Percentiles rank a stretch among this genome's conserved stretches.
Conservation (phyloP, 1,139 yeast species). For the Yamadazyma siamensis region DNA sequence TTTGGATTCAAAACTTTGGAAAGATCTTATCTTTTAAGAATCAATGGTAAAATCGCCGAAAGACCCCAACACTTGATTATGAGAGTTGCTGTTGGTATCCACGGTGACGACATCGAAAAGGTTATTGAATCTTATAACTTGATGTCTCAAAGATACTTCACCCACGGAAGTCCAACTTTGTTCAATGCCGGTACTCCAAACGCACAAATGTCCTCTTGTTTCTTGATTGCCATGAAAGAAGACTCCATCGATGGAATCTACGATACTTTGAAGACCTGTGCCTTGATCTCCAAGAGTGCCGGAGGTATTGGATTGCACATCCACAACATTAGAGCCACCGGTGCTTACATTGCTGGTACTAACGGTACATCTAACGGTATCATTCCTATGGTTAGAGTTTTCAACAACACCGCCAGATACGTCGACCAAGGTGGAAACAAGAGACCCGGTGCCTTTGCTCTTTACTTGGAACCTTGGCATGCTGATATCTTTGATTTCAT, state of each 20-base stretch:
- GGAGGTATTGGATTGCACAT: constrained; percentile 89
- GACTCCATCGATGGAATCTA: constrained; percentile 90
- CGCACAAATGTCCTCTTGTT: constrained; percentile 87
- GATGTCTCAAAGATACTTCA: constrained; percentile 82
- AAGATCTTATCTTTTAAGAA: constrained; percentile 73
- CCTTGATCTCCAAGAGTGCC: constrained; percentile 83
- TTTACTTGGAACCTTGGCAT: constrained; percentile 91
- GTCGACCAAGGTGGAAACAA: constrained; percentile 95
- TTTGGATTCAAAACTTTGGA: constrained; percentile 88
- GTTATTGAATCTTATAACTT: constrained; percentile 78
- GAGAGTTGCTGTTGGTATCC: constrained; percentile 90
- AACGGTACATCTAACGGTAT: constrained; percentile 88
- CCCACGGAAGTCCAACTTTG: constrained; percentile 87
- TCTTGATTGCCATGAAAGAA: constrained; percentile 83
- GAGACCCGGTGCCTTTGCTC: constrained; percentile 90
- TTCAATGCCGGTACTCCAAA: constrained; percentile 88
- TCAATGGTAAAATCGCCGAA: constrained; percentile 74
- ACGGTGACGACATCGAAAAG: constrained; percentile 66
- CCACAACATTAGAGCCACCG: constrained; percentile 81
- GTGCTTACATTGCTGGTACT: constrained; percentile 84
- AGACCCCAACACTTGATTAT: constrained; percentile 88
- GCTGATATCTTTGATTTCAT: constrained; percentile 80
- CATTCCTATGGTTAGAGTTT: constrained; percentile 87
- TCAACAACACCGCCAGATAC: constrained; percentile 87
- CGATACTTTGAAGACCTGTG: constrained; percentile 82